Evolutionary conservation across 129 eudicot genomes (phyloP), one percentile per base, ranked within the genome.

Genomic region (Escallonia herrerae): DNA sequence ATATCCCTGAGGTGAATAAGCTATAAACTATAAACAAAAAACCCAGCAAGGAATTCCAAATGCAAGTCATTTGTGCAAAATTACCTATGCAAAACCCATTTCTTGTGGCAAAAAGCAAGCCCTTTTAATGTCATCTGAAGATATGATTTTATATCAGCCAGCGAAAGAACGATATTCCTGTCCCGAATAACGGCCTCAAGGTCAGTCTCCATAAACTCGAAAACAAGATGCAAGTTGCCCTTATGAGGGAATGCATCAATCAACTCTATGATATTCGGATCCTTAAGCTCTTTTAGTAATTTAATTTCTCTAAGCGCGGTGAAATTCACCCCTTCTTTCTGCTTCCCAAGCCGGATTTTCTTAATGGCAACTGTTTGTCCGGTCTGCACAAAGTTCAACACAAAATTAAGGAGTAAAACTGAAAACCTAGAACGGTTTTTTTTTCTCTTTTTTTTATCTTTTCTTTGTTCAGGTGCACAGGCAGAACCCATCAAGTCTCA

Each of bases 121-220:
- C 97, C 99, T 76, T 93, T 93, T 43, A 93, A 66, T 22, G 96
- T 93, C 99, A 93, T 93, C 66, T 89, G 99, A 66, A 93, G 70
- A 65, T 89, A 93, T 9, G 99, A 93, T 74, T 93, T 93, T 56
- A 89, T 89, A 74, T 93, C 99, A 50, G 90, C 89, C 13, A 95
- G 96, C 5, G 99, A 89, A 52, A 93, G 95, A 65, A 89, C 76
- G 13, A 93, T 89, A 72, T 93, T 89, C 51, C 95, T 81, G 76
- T 93, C 96, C 48, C 99, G 90, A 72, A 93, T 93, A 22, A 93
- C 96, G 52, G 99, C 96, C 82, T 93, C 99, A n/a, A 93, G 87
- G 77, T 93, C 99, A 56, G 93, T 93, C 77, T 93, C 99, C 99
- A 93, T 93, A 69, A 89, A 93, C 79, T 89, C 95, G 74, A 93